Evolutionary conservation across 2,329 filamentous ascomycete genomes (phyloP).

Genomic region (Talaromyces amestolkiae): DNA sequence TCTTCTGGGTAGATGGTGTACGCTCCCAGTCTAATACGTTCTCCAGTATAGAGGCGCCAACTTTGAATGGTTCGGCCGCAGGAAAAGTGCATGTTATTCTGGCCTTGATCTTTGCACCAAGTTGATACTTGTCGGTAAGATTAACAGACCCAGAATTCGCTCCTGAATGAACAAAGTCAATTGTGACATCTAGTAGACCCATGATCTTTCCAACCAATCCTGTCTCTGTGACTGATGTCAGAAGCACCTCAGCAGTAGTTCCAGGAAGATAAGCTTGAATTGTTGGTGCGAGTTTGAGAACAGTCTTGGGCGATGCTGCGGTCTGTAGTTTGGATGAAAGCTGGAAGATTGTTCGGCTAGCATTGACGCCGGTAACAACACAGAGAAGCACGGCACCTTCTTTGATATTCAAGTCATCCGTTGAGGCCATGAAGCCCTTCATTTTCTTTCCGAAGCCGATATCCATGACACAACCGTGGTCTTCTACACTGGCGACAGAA

Average conservation of each 20-base stretch:
- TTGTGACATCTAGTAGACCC: conserved; percentile 85
- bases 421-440: conserved; percentile 80
- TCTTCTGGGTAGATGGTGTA: conserved; percentile 31
- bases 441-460: conserved; percentile 70
- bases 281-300: conserved; percentile 73
- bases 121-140: conserved; percentile 73
- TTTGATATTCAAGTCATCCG: conserved; percentile 73
- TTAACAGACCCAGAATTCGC: conserved; percentile 67
- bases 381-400: conserved; percentile 84
- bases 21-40: conserved; percentile 66
- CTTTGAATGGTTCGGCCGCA: conserved; percentile 71
- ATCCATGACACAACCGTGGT: conserved; percentile 93
- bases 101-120: conserved; percentile 78
- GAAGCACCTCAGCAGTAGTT: conserved; percentile 79
- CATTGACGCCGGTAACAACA: conserved; percentile 69
- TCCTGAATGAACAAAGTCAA: conserved; percentile 86
- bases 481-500: conserved; percentile 85
- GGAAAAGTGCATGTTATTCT: conserved; percentile 88
- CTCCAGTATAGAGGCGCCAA: conserved; percentile 85
- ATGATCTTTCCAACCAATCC: conserved; percentile 90
- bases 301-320: conserved; percentile 64
- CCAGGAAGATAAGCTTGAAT: conserved; percentile 90
- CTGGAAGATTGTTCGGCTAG: conserved; percentile 81
- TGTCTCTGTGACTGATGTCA: conserved; percentile 69
- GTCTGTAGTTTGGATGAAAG: conserved; percentile 72